phyloP scores from a whole-genome alignment of 768 basidiomycete genomes.

The Hirschioporus abietinus region DNA sequence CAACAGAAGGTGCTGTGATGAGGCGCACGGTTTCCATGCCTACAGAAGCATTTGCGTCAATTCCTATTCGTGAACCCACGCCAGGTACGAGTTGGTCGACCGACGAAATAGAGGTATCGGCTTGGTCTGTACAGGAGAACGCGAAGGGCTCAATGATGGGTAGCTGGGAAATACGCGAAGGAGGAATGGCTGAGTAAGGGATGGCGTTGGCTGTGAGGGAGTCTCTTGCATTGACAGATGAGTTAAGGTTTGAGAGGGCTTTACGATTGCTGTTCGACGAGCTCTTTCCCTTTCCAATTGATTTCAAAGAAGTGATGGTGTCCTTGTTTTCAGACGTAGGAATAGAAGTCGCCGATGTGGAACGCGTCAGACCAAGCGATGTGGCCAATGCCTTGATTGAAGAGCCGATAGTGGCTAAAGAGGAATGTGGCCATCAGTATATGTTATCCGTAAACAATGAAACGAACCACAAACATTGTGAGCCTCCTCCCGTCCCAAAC shows the following conservation, averaged over 20 bases:
- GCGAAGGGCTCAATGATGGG: constrained; percentile 48
- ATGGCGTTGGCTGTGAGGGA: constrained; percentile 35
- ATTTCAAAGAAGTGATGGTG: background rate
- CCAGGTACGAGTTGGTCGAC: constrained; percentile 51
- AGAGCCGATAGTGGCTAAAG: constrained; percentile 56
- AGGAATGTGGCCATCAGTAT: constrained; percentile 6
- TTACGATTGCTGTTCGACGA: background rate
- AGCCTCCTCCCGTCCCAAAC: constrained; percentile 58
- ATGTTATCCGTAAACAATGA: constrained; percentile 8
- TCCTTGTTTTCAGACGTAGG: constrained; percentile 11
- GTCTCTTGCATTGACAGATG: constrained; percentile 21
- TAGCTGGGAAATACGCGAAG: constrained; percentile 23
- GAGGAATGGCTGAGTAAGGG: constrained; percentile 39
- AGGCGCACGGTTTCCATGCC: constrained; percentile 41
- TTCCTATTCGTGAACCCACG: constrained; percentile 49
- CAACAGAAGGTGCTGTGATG: constrained; percentile 22
- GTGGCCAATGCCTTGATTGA: constrained; percentile 75
- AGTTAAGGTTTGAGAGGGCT: background rate
- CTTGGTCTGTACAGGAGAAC: constrained; percentile 31
- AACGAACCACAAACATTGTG: constrained; percentile 46
- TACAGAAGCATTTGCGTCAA: constrained; percentile 15
- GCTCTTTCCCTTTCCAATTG: background rate
- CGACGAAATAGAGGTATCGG: constrained; percentile 13
- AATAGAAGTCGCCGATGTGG: constrained; percentile 28
- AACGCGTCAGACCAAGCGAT: constrained; percentile 66